A percentile compares a stretch with the other conserved stretches of the same genome.
Evolutionary conservation across 106 monocot genomes (phyloP).

Genomic region (Platanthera zijinensis): DNA sequence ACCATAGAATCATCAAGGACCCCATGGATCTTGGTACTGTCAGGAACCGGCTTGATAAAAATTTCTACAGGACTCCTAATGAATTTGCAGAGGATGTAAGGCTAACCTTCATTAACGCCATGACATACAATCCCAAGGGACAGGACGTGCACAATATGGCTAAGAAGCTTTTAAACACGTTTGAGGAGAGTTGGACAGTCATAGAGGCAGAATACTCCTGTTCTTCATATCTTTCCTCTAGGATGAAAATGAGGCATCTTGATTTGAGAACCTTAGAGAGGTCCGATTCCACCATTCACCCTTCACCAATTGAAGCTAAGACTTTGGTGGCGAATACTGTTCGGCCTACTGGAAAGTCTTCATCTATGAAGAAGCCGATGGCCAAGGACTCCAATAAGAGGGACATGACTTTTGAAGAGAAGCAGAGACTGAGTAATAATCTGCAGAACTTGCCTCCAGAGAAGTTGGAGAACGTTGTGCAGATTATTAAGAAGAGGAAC

Average conservation of each 20-base stretch:
- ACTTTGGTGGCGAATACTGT: slow-evolving; percentile 15
- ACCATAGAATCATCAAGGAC: too few species aligned
- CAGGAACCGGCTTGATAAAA: slow-evolving; percentile 27
- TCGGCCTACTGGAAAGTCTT: slow-evolving; percentile 14
- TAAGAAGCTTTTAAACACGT: slow-evolving; percentile 30
- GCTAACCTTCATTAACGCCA: slow-evolving; percentile 47
- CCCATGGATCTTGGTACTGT: slow-evolving; percentile 22
- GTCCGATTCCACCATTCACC: slow-evolving; percentile 47
- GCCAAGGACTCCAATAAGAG: slow-evolving; percentile 71
- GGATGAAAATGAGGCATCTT: slow-evolving; percentile 12
- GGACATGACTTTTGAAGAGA: slow-evolving; percentile 63
- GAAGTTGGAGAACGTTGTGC: slow-evolving; percentile 62
- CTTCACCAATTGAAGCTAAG: slow-evolving; percentile 23
- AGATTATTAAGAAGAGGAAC: slow-evolving; percentile 77
- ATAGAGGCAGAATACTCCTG: slow-evolving; percentile 38
- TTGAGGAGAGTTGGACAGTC: slow-evolving; percentile 51
- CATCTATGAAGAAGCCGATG: slow-evolving; percentile 62
- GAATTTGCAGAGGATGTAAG: slow-evolving; percentile 26
- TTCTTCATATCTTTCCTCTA: neutral
- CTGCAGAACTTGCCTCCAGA: slow-evolving; percentile 64
- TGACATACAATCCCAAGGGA: slow-evolving; percentile 64
- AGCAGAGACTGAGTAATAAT: slow-evolving; percentile 29
- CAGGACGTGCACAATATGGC: slow-evolving; percentile 68
- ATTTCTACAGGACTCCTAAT: slow-evolving; percentile 39
- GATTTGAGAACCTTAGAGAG: slow-evolving; percentile 31